Conservation (phyloP, 257 asterid genomes). For the Handroanthus guayacan region DNA sequence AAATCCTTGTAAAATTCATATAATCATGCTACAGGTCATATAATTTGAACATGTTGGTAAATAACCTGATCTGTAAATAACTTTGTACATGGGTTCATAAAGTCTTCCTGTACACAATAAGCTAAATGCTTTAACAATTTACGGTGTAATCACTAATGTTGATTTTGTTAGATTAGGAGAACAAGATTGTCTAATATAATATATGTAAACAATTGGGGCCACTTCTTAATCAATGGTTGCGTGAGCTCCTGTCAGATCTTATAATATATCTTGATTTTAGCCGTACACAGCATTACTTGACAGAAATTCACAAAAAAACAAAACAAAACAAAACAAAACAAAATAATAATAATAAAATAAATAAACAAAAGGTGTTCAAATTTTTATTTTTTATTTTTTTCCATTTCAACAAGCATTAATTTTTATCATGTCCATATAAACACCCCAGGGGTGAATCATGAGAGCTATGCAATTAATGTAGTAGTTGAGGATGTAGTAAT, state of each 20-base stretch:
- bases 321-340: too few relatives aligned
- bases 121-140: neutral
- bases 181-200: constrained; percentile 13
- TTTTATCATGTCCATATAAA: constrained; percentile 28
- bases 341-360: too few relatives aligned
- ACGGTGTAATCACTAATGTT: neutral
- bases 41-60: constrained; percentile 30
- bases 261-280: constrained; percentile 32
- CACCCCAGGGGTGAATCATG: constrained; percentile 29
- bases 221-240: constrained; percentile 13
- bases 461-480: constrained; percentile 44
- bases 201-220: neutral
- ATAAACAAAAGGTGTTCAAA: neutral
- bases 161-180: constrained; percentile 30
- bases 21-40: constrained; percentile 5
- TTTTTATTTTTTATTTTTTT: constrained; percentile 17
- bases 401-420: constrained; percentile 39
- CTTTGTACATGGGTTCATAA: neutral
- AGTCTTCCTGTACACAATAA: constrained; percentile 9
- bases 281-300: constrained; percentile 6
- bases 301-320: neutral
- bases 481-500: constrained; percentile 55
- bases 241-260: constrained; percentile 11
- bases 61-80: constrained; percentile 14
- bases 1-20: neutral